A percentile compares a stretch with the other conserved stretches of the same genome.
Conservation (phyloP, 345 rosid species). For the Laguncularia racemosa region DNA sequence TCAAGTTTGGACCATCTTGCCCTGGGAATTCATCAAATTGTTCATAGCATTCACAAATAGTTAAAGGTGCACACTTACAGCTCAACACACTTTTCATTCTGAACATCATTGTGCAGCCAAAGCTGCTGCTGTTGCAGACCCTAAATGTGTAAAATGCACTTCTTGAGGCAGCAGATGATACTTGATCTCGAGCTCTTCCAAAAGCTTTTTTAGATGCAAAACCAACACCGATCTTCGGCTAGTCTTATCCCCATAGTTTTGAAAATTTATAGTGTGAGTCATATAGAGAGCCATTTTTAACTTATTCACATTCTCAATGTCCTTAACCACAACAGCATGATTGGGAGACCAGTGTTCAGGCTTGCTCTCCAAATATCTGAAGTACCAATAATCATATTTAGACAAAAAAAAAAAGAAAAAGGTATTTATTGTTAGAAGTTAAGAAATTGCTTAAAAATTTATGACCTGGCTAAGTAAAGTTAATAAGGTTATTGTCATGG, state of each 20-base stretch:
- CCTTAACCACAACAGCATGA: constrained; percentile 47
- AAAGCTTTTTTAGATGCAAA: constrained; percentile 45
- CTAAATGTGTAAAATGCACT: constrained; percentile 34
- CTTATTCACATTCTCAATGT: constrained; percentile 69
- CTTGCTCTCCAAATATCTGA: constrained; percentile 66
- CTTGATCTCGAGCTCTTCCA: constrained; percentile 49
- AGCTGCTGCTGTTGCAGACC: background rate
- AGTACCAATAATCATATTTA: constrained; percentile 1
- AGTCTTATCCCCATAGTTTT: constrained; percentile 43
- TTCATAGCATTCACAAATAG: background rate
- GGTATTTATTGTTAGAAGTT: background rate
- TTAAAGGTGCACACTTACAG: background rate
- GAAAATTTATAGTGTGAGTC: constrained; percentile 66
- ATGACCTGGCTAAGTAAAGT: too few species aligned
- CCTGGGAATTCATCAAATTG: too few species aligned
- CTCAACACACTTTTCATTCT: too few species aligned
- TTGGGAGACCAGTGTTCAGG: constrained; percentile 51
- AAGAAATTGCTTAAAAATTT: too few species aligned
- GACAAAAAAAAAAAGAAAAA: too few species aligned
- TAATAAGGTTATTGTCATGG: too few species aligned
- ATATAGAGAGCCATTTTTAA: constrained; percentile 53
- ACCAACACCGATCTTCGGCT: constrained; percentile 50
- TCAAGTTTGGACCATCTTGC: too few species aligned
- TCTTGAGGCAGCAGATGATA: constrained; percentile 63
- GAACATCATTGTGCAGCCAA: constrained; percentile 7